phyloP scores from a whole-genome alignment of 2,329 filamentous ascomycete genomes.

The Pseudogymnoascus sp. region DNA sequence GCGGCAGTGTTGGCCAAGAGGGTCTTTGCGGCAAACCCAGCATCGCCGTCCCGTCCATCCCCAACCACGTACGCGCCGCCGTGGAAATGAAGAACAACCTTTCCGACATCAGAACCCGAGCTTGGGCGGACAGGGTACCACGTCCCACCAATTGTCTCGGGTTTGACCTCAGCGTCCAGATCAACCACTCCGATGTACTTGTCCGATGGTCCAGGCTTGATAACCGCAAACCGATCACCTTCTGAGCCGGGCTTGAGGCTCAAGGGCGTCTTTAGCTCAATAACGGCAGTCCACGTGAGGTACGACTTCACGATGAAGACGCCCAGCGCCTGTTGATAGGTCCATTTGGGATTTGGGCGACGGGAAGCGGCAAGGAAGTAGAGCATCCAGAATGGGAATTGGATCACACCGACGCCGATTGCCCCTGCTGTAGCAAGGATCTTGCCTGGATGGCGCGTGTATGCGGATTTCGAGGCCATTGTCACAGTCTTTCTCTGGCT shows the following conservation, averaged over 20 bases:
- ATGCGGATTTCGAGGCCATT: neutral
- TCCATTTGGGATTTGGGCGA: neutral
- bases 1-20: constrained; percentile 32
- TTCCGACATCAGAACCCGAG: constrained; percentile 5
- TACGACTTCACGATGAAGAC: neutral
- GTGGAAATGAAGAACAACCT: constrained; percentile 41
- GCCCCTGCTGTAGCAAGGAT: neutral
- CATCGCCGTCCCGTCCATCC: constrained; percentile 32
- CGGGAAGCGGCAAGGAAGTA: neutral
- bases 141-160: constrained; percentile 25
- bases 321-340: neutral
- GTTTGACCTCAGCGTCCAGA: constrained; percentile 7
- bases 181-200: constrained; percentile 5
- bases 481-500: neutral
- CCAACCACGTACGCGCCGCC: constrained; percentile 42
- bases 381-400: neutral
- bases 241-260: neutral
- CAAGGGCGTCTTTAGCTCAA: neutral
- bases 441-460: neutral
- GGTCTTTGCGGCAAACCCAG: constrained; percentile 28
- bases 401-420: neutral
- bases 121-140: constrained; percentile 23
- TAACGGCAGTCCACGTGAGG: neutral
- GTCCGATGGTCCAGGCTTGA: neutral
- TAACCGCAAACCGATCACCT: neutral